Conservation (phyloP, 2,329 filamentous ascomycete genomes). For the Trichoderma breve region DNA sequence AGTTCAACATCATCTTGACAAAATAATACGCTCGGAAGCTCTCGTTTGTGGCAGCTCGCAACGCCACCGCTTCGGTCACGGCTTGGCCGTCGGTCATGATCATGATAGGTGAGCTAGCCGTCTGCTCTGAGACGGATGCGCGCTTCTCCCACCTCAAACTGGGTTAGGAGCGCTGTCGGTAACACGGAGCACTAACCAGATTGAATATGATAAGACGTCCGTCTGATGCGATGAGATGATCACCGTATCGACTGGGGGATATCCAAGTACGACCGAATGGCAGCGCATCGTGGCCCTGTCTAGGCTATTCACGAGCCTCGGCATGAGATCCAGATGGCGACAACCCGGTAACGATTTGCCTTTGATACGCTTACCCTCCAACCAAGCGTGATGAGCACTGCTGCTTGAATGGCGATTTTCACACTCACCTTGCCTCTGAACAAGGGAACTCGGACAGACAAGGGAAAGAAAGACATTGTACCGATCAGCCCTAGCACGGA, state of each 20-base stretch:
- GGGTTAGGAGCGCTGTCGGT: not conserved
- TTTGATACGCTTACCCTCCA: not conserved
- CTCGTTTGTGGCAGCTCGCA: not conserved
- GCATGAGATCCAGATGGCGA: not conserved
- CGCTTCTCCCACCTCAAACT: not conserved
- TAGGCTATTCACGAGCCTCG: too few species aligned
- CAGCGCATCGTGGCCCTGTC: not conserved
- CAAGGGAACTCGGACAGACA: not conserved
- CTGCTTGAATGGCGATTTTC: not conserved
- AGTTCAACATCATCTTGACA: not conserved
- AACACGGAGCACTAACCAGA: not conserved
- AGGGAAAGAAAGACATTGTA: not conserved
- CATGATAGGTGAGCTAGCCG: constrained; percentile 1
- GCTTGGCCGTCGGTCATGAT: constrained; percentile 16
- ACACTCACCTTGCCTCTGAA: not conserved
- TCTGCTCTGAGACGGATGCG: not conserved
- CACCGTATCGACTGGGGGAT: not conserved
- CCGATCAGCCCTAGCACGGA: not conserved
- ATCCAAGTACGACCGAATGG: not conserved
- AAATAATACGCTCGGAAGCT: not conserved
- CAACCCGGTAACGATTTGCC: not conserved
- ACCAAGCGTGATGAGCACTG: not conserved
- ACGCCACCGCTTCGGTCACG: constrained; percentile 7
- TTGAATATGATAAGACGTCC: not conserved
- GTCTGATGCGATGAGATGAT: not conserved